Evolutionary conservation across 1,284 basidiomycete genomes (phyloP).

Genomic region (Xanthoconium separans): DNA sequence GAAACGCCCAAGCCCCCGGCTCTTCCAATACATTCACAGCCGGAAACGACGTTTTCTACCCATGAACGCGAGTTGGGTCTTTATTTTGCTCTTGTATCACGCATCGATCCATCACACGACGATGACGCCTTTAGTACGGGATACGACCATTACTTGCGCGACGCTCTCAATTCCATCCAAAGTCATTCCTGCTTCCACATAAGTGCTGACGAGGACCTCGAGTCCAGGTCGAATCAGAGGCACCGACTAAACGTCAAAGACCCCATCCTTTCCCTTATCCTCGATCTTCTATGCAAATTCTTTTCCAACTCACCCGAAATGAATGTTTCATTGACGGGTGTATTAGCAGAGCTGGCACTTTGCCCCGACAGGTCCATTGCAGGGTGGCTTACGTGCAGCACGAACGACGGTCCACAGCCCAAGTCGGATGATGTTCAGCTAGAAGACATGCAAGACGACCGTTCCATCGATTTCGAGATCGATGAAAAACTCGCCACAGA

Average conservation of each 20-base stretch:
- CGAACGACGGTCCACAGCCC: constrained; percentile 36
- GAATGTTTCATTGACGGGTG: constrained; percentile 87
- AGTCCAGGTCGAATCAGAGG: constrained; percentile 47
- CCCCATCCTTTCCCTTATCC: constrained; percentile 68
- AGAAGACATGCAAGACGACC: constrained; percentile 61
- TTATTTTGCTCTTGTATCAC: constrained; percentile 77
- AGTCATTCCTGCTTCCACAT: constrained; percentile 57
- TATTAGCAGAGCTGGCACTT: constrained; percentile 73
- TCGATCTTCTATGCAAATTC: constrained; percentile 74
- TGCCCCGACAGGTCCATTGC: constrained; percentile 85
- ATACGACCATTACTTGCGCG: constrained; percentile 81
- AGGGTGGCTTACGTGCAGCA: constrained; percentile 82
- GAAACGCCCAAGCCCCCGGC: constrained; percentile 29
- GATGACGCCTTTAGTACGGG: constrained; percentile 81
- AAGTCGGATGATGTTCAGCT: constrained; percentile 19
- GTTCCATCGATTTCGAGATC: constrained; percentile 73
- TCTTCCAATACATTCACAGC: constrained; percentile 50
- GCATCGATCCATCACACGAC: constrained; percentile 74
- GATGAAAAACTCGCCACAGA: constrained; percentile 64
- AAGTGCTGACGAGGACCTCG: constrained; percentile 37
- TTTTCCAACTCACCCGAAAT: constrained; percentile 84
- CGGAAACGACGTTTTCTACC: constrained; percentile 69
- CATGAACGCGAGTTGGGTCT: constrained; percentile 82
- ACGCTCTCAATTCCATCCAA: constrained; percentile 73
- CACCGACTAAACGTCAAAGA: constrained; percentile 82